Evolutionary conservation across 2,329 filamentous ascomycete genomes (phyloP).

Genomic region (Hymenoscyphus linearis): DNA sequence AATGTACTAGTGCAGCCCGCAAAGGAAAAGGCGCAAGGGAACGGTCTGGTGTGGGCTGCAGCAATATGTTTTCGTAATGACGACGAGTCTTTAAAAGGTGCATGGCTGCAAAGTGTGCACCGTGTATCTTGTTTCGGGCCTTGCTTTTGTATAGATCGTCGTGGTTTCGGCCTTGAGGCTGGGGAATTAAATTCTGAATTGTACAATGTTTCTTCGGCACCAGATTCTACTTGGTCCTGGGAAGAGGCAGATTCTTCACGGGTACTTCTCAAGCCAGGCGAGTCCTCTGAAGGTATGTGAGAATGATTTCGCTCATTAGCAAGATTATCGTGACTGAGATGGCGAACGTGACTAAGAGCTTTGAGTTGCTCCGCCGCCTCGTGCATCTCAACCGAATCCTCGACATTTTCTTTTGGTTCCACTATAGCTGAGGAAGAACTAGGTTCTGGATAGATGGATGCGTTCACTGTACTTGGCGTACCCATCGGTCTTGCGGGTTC

Average conservation of each 20-base stretch:
- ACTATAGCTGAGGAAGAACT: slow-evolving; percentile 21
- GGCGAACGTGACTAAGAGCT: slow-evolving; percentile 58
- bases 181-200: slow-evolving; percentile 33
- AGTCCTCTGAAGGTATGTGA: slow-evolving; percentile 30
- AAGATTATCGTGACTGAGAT: slow-evolving; percentile 43
- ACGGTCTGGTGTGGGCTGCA: slow-evolving; percentile 65
- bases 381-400: slow-evolving; percentile 65
- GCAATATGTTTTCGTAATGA: slow-evolving; percentile 63
- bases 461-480: slow-evolving; percentile 22
- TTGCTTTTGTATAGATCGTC: slow-evolving; percentile 32
- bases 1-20: slow-evolving; percentile 83
- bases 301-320: slow-evolving; percentile 30
- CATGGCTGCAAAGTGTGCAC: slow-evolving; percentile 56
- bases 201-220: slow-evolving; percentile 36
- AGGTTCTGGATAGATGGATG: slow-evolving; percentile 25
- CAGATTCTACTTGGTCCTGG: slow-evolving; percentile 36
- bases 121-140: slow-evolving; percentile 54
- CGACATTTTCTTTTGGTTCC: slow-evolving; percentile 44
- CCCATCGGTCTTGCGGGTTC: slow-evolving; percentile 26
- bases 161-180: slow-evolving; percentile 29
- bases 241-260: slow-evolving; percentile 41
- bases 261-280: slow-evolving; percentile 29
- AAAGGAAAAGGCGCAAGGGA: slow-evolving; percentile 78
- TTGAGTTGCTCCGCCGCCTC: slow-evolving; percentile 63
- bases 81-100: slow-evolving; percentile 62